Base-by-base conservation (phyloP, 306 rosid genomes). In the Vigna trinervia region DNA sequence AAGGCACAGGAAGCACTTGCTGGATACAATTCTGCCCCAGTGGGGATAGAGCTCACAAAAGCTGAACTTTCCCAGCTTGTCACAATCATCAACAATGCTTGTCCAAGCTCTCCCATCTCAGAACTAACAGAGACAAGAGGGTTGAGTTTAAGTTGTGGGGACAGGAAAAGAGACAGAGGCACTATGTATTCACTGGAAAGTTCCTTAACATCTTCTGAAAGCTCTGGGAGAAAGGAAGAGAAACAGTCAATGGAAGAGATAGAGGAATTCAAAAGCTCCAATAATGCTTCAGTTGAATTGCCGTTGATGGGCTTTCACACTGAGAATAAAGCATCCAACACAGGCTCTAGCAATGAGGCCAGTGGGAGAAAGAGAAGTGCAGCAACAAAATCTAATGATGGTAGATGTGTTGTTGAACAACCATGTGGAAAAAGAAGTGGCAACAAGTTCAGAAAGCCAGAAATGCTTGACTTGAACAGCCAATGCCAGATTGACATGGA, bases 1-100 rank as follows among this genome's bases (percentile, higher is more conserved):
- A 96, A 93, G 57, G 99, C 99, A 38, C 94, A 88, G 43, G 94
- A 92, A 74, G 89, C 96, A 66, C 92, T 96, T 73, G 73, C 91
- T 1, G 96, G 90, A 43, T 83, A 85, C 77, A 83, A 70, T 57
- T 87, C 90, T 79, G 88, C 96, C 51, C 77, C 94, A 0, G 71
- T 80, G 17, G 96, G 94, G 0, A 83, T 91, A 66, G 91, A 91
- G 73, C 74, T 81, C 4, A 91, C 97, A 32, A 91, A 88, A 83
- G 87, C 90, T 48, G 96, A 96, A 76, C 93, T 96, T 65, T 89
- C 96, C 56, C 97, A 89, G 23, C 70, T 96, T 56, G 91, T 89
- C 36, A 84, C 90, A 38, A 86, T 91, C 88, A 90, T 96, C 54
- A 88, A 83, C 80, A 79, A 81, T 60, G 88, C 89, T 43, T 77